Conservation (phyloP, 2,329 filamentous ascomycete genomes). For the Hymenoscyphus scutula region DNA sequence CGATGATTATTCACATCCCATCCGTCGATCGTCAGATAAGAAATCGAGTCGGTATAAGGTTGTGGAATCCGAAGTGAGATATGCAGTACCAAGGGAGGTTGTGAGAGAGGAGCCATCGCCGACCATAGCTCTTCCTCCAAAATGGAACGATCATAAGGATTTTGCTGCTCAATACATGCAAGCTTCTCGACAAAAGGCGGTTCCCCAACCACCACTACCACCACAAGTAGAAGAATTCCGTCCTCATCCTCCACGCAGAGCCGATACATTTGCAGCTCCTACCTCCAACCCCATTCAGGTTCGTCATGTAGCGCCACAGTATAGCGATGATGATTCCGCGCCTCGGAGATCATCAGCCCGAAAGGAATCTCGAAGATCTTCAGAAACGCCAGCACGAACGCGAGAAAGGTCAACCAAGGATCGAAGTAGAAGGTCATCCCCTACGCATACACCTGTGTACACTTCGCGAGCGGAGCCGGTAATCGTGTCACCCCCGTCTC, state of each 20-base stretch:
- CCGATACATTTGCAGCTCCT: slow-evolving; percentile 32
- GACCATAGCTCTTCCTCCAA: slow-evolving; percentile 24
- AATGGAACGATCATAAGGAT: slow-evolving; percentile 30
- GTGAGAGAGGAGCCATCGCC: slow-evolving; percentile 14
- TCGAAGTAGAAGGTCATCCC: slow-evolving; percentile 13
- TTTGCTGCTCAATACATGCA: slow-evolving; percentile 34
- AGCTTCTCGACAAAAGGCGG: slow-evolving; percentile 29
- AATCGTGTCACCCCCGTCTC: slow-evolving; percentile 33
- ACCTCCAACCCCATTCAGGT: slow-evolving; percentile 24
- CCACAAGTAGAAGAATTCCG: not conserved
- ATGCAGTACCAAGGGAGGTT: slow-evolving; percentile 4
- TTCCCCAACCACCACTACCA: no score
- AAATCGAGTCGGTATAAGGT: slow-evolving; percentile 25
- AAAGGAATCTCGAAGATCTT: slow-evolving; percentile 28
- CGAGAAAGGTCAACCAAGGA: slow-evolving; percentile 19
- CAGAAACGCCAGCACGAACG: slow-evolving; percentile 27
- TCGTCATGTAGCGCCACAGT: slow-evolving; percentile 27
- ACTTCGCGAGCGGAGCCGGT: slow-evolving; percentile 17
- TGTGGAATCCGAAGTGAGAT: slow-evolving; percentile 24
- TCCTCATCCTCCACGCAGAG: slow-evolving; percentile 27
- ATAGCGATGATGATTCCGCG: slow-evolving; percentile 34
- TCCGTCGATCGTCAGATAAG: slow-evolving; percentile 24
- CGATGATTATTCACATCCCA: slow-evolving; percentile 14
- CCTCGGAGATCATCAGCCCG: slow-evolving; percentile 33
- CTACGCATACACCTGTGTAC: slow-evolving; percentile 11